Base-by-base conservation (phyloP, 805 yeast genomes). In the Monosporozyma yasuniensis region DNA sequence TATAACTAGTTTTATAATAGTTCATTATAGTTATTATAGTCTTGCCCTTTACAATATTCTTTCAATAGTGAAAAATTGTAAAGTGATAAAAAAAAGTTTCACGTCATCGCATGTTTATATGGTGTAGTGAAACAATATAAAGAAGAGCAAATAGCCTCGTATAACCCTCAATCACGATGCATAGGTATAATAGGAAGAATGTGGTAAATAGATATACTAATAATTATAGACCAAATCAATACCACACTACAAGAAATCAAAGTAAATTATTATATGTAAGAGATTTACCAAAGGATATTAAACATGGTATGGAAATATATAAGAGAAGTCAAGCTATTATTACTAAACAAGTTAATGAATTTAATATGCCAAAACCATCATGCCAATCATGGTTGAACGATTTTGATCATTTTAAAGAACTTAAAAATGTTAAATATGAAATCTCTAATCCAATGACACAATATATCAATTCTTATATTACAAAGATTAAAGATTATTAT, bases 341-440 rank as follows among this genome's bases (percentile, higher is more conserved):
- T 4, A 28, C 9, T 12, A 23, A 23, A 11, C 38, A 23, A 22
- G 19, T 28, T 3, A 47, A 39, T 11, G 38, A 42, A 11, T 16
- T 48, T 11, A 21, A n/a, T 38, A 39, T 22, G 39, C 34, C 12
- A 12, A 44, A 23, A 22, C 22, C 47, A 21, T 14, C 43, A 30
- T 9, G 18, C 34, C 9, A 52, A 54, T 18, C 42, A 12, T 61
- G 65, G 65, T 41, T 60, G 9, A 50, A 52, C 18, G 53, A 53
- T 2, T 51, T 48, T 34, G 54, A 52, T 3, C 54, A 59, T 47
- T 61, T 58, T 45, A 54, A 54, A 14, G 30, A 48, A 23, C 42
- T 61, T 30, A 51, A 42, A 44, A 38, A 50, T 3, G 39, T 39
- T 21, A 52, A 4, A 23, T 21, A 9, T 55, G 48, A 46, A 28